phyloP scores from a whole-genome alignment of 1,139 yeast species.

The Lodderomyces elongisporus region DNA sequence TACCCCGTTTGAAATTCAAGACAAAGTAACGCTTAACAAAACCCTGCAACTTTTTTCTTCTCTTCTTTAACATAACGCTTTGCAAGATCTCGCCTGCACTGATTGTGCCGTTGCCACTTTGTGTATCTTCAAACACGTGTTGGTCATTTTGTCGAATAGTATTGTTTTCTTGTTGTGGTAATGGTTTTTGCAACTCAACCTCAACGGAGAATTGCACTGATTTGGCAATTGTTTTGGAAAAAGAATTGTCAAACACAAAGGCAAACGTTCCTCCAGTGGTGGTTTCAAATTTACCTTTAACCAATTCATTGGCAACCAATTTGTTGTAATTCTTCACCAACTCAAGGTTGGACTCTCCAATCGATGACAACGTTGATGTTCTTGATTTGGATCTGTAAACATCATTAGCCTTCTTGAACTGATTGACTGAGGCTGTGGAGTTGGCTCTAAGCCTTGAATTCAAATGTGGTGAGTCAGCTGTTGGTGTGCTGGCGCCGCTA shows the following conservation, averaged over 20 bases:
- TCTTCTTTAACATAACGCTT: conserved; percentile 68
- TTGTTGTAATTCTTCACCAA: conserved; percentile 42
- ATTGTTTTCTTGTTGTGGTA: conserved; percentile 5
- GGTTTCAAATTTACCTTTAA: conserved; percentile 59
- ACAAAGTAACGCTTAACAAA: conserved; percentile 81
- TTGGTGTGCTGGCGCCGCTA: conserved; percentile 1
- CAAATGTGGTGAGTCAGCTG: conserved; percentile 6
- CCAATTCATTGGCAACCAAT: conserved; percentile 52
- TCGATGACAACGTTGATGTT: conserved; percentile 29
- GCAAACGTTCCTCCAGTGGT: conserved; percentile 67
- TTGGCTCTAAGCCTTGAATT: conserved; percentile 24
- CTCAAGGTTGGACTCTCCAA: conserved; percentile 34
- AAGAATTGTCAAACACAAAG: conserved; percentile 86
- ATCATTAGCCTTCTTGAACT: conserved; percentile 30
- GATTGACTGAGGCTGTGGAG: conserved; percentile 37
- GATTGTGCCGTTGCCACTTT: conserved; percentile 5
- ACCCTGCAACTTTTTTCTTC: conserved; percentile 76
- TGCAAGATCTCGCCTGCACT: conserved; percentile 63
- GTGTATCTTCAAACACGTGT: conserved; percentile 8
- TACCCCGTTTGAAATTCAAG: conserved; percentile 75
- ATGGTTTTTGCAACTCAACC: conserved; percentile 20
- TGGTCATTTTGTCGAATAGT: conserved; percentile 7
- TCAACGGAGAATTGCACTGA: conserved; percentile 67
- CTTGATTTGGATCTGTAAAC: conserved; percentile 33
- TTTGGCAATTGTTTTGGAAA: conserved; percentile 80